phyloP scores from a whole-genome alignment of 305 asterid genomes.

The Salvia sclarea region DNA sequence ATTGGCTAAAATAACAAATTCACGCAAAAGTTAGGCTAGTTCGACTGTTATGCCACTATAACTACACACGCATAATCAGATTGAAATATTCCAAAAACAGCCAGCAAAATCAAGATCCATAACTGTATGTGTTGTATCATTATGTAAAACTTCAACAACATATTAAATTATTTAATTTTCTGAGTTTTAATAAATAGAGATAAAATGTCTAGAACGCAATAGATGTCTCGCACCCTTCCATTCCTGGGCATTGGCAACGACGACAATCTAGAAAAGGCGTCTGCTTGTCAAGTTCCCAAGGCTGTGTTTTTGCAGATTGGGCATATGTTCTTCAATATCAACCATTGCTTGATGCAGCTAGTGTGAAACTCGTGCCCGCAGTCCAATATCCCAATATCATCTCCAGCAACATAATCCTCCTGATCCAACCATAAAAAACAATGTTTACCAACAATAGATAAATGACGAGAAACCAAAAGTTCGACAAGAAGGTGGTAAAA shows the following conservation, averaged over 20 bases:
- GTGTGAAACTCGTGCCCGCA: conserved; percentile 54
- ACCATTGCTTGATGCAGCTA: conserved; percentile 52
- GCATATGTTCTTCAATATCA: conserved; percentile 48
- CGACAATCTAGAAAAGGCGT: not conserved
- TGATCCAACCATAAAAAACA: conserved; percentile 5
- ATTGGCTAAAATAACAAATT: not conserved
- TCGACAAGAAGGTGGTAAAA: not conserved
- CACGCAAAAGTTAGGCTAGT: not conserved
- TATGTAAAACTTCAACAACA: not conserved
- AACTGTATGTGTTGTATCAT: conserved; percentile 12
- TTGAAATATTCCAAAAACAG: no score
- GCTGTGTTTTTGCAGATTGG: conserved; percentile 56
- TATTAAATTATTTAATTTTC: not conserved
- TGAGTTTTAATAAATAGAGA: not conserved
- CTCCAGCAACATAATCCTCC: conserved; percentile 45
- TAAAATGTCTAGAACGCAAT: not conserved
- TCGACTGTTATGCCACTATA: not conserved
- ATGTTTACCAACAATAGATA: not conserved
- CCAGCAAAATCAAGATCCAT: not conserved
- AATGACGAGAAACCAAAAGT: not conserved
- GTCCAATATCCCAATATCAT: conserved; percentile 46
- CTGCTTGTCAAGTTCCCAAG: conserved; percentile 30
- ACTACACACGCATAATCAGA: not conserved
- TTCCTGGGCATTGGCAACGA: not conserved
- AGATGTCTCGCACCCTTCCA: not conserved